Percentiles rank a stretch among this genome's conserved stretches.
Conservation (phyloP, 345 rosid genomes). For the Moringa oleifera region DNA sequence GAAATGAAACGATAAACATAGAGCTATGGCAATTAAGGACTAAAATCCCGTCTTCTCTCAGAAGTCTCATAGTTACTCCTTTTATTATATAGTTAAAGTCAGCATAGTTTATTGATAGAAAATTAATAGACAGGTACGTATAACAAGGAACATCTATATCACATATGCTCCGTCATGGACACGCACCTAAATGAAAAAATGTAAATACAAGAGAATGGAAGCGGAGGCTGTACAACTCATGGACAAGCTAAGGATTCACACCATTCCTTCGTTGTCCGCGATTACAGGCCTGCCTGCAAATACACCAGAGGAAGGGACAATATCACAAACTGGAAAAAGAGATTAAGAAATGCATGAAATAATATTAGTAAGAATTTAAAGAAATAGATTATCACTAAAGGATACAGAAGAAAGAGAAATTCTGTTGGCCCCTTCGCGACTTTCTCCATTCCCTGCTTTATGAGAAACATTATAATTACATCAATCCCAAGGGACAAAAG, state of each 20-base stretch:
- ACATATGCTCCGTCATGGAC: no score
- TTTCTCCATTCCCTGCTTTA: constrained; percentile 31
- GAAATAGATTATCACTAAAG: constrained; percentile 6
- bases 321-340: background rate
- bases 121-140: no score
- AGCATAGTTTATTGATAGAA: no score
- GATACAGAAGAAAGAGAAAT: constrained; percentile 30
- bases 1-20: no score
- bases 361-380: background rate
- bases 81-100: no score
- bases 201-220: no score
- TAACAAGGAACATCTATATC: no score
- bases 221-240: background rate
- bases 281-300: background rate
- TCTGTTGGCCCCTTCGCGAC: constrained; percentile 29
- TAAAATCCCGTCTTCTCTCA: no score
- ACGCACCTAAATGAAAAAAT: no score
- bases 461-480: constrained; percentile 8
- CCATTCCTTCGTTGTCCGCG: background rate
- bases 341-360: background rate
- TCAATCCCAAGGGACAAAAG: constrained; percentile 7
- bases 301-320: background rate
- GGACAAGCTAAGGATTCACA: background rate
- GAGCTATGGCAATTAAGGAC: no score
- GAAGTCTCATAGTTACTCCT: no score